These are phyloP conservation scores for Aspergillus sclerotialis DNA, from an alignment of 2,329 filamentous ascomycete genomes.

Conservation along the genomic window DNA sequence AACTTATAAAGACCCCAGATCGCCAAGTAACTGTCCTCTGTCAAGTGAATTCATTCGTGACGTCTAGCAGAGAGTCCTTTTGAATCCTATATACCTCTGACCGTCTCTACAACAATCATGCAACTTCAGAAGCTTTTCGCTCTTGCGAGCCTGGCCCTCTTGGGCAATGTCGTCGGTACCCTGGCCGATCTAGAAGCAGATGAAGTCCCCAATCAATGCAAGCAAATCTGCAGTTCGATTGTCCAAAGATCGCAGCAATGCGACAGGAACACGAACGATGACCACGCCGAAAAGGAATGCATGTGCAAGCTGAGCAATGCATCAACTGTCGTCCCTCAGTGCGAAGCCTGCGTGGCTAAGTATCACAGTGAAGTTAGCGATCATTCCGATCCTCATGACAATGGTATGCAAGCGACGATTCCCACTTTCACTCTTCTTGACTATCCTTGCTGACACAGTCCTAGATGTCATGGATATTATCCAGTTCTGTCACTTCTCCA, in stretches of 20 bases:
- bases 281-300: not conserved
- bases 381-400: not conserved
- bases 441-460: not conserved
- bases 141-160: not conserved
- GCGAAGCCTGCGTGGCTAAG: not conserved
- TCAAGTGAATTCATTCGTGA: no score
- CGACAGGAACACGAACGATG: not conserved
- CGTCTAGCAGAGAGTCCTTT: no score
- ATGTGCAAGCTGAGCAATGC: not conserved
- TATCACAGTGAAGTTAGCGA: not conserved
- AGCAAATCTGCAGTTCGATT: not conserved
- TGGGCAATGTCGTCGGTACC: not conserved
- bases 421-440: not conserved
- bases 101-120: no score
- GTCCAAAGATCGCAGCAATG: not conserved
- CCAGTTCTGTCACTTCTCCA: not conserved
- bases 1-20: no score
- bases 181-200: not conserved
- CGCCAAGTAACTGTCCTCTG: no score
- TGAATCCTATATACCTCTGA: no score
- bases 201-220: not conserved
- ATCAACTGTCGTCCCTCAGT: not conserved
- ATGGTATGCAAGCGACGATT: not conserved
- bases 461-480: not conserved
- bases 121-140: not conserved